Conservation (phyloP, 345 rosid species). For the Passiflora organensis region DNA sequence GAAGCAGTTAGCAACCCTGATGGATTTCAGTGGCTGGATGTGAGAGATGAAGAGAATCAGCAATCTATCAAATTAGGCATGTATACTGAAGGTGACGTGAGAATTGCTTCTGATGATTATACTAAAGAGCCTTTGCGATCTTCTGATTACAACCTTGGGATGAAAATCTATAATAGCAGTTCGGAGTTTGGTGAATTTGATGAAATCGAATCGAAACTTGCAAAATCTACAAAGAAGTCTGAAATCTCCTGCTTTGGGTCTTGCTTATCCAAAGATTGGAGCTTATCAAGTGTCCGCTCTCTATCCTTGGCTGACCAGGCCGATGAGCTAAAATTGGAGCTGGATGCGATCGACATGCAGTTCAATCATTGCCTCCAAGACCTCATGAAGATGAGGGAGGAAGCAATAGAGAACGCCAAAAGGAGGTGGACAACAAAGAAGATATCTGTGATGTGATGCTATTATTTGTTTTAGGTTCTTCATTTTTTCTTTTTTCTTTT, state of each 20-base stretch:
- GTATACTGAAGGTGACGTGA: too few relatives aligned
- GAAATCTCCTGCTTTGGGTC: too few relatives aligned
- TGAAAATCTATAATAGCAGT: conserved; percentile 34
- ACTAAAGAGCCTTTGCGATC: too few relatives aligned
- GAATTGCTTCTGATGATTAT: too few relatives aligned
- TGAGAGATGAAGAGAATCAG: conserved; percentile 16
- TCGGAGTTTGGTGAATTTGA: conserved; percentile 16
- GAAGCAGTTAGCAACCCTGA: conserved; percentile 18
- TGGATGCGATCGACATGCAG: conserved; percentile 45
- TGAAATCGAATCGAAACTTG: conserved; percentile 13
- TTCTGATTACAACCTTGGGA: too few relatives aligned
- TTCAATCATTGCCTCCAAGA: conserved; percentile 53
- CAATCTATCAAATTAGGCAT: conserved; percentile 45
- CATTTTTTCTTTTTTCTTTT: not conserved
- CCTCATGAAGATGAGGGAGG: conserved; percentile 59
- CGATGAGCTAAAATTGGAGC: conserved; percentile 51
- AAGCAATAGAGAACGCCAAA: conserved; percentile 55
- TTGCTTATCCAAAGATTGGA: conserved; percentile 25
- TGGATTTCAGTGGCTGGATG: too few relatives aligned
- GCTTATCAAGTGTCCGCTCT: conserved; percentile 37
- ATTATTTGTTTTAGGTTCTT: not conserved
- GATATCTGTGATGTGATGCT: conserved; percentile 21
- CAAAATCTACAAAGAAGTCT: too few relatives aligned
- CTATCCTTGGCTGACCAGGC: conserved; percentile 36
- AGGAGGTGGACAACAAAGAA: conserved; percentile 56